A percentile compares a stretch with the other conserved stretches of the same genome.
Conservation (phyloP, 2,329 filamentous ascomycete species). For the Uncinocarpus reesii region DNA sequence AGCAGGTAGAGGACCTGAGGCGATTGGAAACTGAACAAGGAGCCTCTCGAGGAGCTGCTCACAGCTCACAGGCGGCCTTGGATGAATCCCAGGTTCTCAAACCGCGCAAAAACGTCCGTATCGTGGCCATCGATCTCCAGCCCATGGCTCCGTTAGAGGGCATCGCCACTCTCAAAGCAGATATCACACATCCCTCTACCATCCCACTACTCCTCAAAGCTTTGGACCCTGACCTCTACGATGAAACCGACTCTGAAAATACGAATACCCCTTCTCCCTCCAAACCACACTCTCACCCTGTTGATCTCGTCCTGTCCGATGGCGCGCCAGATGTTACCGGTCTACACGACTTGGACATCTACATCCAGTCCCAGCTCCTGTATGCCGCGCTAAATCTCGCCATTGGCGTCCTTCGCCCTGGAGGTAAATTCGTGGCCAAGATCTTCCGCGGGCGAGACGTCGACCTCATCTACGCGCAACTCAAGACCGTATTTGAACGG, state of each 20-base stretch:
- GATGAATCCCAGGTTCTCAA: conserved; percentile 27
- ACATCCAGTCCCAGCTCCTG: conserved; percentile 89
- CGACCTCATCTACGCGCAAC: conserved; percentile 87
- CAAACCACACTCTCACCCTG: conserved; percentile 55
- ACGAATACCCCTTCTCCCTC: conserved; percentile 25
- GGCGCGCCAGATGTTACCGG: conserved; percentile 95
- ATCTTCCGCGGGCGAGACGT: conserved; percentile 93
- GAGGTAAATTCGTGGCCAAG: conserved; percentile 95
- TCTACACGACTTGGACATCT: conserved; percentile 93
- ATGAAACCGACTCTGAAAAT: conserved; percentile 33
- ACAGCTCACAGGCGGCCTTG: no score
- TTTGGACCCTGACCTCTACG: conserved; percentile 61
- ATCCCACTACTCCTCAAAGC: conserved; percentile 79
- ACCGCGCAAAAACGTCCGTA: conserved; percentile 67
- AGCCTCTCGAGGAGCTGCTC: no score
- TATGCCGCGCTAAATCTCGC: conserved; percentile 91
- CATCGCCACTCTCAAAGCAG: conserved; percentile 82
- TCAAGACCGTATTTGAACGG: conserved; percentile 78
- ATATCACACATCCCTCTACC: conserved; percentile 94
- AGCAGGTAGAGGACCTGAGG: conserved; percentile 35
- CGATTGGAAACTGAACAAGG: no score
- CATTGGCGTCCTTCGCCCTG: conserved; percentile 80
- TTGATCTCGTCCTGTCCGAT: conserved; percentile 90
- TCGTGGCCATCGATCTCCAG: conserved; percentile 90
- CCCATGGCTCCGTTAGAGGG: conserved; percentile 90